Base-by-base conservation (phyloP, 73 alveolate genomes). In the Stentor roeselii region DNA sequence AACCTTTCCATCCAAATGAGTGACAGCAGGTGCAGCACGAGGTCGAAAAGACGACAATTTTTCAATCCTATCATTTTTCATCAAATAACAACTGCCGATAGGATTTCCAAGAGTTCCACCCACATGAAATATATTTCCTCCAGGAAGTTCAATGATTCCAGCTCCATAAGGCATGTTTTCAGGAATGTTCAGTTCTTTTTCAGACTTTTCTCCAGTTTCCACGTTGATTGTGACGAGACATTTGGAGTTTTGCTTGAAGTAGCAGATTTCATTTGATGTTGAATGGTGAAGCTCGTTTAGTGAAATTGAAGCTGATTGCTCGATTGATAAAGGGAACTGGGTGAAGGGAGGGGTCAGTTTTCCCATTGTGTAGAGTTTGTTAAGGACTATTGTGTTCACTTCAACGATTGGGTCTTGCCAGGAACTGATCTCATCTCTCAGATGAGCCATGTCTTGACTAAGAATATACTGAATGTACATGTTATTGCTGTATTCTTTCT, bases 121-220 rank as follows among this genome's bases (percentile, higher is more conserved):
- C 21, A 21, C 67, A 50, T 50, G 67, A 50, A 50, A 50, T 50
- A 50, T 50, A 50, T 50, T 50, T 21, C 67, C 67, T 11, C 67
- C 67, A 11, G 67, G 67, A 50, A 50, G 67, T 50, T 50, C 67
- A 6, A 50, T 50, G 6, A 50, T 50, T 11, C 67, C 67, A 50
- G 67, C 67, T 50, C 67, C 67, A 50, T 50, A 50, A 50, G 67
- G 67, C 67, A 50, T 50, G 67, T 50, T 50, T 50, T 50, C 67
- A 11, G 67, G 67, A 50, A 50, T 50, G 21, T 50, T 50, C 6
- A 50, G 67, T 50, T 50, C 67, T 50, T 50, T 50, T 50, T 50
- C 67, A 50, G 67, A 11, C 21, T 50, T 50, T 50, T 50, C 67
- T 11, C 67, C 67, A 11, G 67, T 50, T 50, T 50, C 67, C 6